Evolutionary conservation across 495 filamentous ascomycete species (phyloP).

Genomic region (Penicillium coffeae): DNA sequence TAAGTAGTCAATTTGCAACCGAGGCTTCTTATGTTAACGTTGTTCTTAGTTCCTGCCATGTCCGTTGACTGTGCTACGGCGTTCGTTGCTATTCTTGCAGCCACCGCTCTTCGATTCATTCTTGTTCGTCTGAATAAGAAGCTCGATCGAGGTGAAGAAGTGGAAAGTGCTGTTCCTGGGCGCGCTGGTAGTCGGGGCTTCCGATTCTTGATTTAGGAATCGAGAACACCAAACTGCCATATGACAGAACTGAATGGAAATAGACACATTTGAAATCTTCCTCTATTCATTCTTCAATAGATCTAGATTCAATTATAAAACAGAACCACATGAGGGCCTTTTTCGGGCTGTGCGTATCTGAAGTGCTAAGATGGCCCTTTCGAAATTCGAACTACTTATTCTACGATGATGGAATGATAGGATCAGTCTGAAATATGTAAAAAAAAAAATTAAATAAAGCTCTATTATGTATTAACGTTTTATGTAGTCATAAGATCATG

Average conservation of each 20-base stretch:
- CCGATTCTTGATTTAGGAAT: conserved; percentile 51
- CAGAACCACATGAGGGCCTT: too few species aligned
- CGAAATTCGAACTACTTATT: too few species aligned
- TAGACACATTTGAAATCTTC: conserved; percentile 5
- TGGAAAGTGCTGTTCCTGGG: conserved; percentile 45
- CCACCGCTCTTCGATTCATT: conserved; percentile 60
- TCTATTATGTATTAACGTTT: too few species aligned
- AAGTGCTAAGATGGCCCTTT: too few species aligned
- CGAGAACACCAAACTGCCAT: conserved; percentile 48
- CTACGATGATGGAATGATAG: too few species aligned
- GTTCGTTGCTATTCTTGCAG: conserved; percentile 61
- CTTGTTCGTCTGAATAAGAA: conserved; percentile 69
- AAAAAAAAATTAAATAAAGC: too few species aligned
- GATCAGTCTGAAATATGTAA: too few species aligned
- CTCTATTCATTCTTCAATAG: conserved; percentile 21
- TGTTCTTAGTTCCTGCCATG: conserved; percentile 58
- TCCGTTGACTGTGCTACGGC: conserved; percentile 67
- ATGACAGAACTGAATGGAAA: conserved; percentile 7
- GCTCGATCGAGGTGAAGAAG: conserved; percentile 53
- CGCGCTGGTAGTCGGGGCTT: conserved; percentile 58
- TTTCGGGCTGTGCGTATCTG: too few species aligned
- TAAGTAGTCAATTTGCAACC: conserved; percentile 18
- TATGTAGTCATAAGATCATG: neutral
- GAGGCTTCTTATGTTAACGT: neutral
- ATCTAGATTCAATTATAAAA: too few species aligned